A percentile compares a stretch with the other conserved stretches of the same genome.
Evolutionary conservation across 352 stramenopile species (phyloP).

Genomic region (Phytophthora cryptogea): DNA sequence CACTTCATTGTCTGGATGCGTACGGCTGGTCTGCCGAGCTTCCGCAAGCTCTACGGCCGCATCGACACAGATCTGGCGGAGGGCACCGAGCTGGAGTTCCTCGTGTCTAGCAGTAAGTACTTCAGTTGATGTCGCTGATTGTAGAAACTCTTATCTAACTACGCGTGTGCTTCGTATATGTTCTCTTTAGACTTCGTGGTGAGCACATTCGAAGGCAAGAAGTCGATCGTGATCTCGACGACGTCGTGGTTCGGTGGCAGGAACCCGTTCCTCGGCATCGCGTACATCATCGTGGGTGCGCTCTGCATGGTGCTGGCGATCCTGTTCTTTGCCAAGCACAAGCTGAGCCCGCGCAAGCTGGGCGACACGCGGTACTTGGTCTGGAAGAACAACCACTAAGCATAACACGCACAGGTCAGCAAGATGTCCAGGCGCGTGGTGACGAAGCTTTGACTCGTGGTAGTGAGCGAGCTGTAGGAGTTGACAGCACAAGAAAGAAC

Average conservation of each 20-base stretch:
- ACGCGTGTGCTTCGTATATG: slow-evolving; percentile 4
- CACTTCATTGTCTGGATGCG: slow-evolving; percentile 99
- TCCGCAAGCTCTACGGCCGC: slow-evolving; percentile 99
- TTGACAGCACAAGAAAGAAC: slow-evolving; percentile 25
- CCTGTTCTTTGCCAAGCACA: slow-evolving; percentile 97
- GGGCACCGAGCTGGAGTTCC: slow-evolving; percentile 92
- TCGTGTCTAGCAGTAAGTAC: slow-evolving; percentile 89
- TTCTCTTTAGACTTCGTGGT: slow-evolving; percentile 93
- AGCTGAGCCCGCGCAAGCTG: slow-evolving; percentile 94
- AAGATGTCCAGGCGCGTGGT: slow-evolving; percentile 16
- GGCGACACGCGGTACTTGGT: slow-evolving; percentile 95
- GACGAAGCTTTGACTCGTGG: slow-evolving; percentile 16
- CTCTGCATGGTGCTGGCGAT: slow-evolving; percentile 94
- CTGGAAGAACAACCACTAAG: slow-evolving; percentile 95
- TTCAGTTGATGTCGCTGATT: not conserved
- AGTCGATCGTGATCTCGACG: slow-evolving; percentile 96
- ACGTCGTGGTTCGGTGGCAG: slow-evolving; percentile 96
- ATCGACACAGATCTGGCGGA: slow-evolving; percentile 93
- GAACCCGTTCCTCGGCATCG: slow-evolving; percentile 96
- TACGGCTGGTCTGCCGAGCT: slow-evolving; percentile 96
- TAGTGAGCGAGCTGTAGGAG: slow-evolving; percentile 23
- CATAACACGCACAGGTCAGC: slow-evolving; percentile 17
- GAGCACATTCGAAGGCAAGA: slow-evolving; percentile 94
- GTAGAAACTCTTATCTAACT: slow-evolving; percentile 3
- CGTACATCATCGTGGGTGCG: slow-evolving; percentile 95